Conservation (phyloP, 306 rosid genomes). For the Pyrus betulifolia region DNA sequence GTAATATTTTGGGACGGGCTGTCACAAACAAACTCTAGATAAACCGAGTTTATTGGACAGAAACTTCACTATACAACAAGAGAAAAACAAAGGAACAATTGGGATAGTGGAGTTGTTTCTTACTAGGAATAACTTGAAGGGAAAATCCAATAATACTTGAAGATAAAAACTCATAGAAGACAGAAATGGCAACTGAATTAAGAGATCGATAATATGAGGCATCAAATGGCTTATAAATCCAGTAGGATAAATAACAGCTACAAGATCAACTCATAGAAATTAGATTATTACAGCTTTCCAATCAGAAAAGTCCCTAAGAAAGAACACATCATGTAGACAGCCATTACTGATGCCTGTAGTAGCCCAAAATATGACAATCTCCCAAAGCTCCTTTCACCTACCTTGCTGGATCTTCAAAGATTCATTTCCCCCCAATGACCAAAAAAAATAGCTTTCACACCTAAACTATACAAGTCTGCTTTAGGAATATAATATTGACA, state of each 20-base stretch:
- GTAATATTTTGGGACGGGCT: too few species aligned
- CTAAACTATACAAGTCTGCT: not conserved
- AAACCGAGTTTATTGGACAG: too few species aligned
- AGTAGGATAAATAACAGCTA: not conserved
- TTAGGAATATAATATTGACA: not conserved
- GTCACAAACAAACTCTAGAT: too few species aligned
- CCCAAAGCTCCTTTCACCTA: too few species aligned
- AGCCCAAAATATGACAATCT: too few species aligned
- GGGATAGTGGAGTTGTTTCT: not conserved
- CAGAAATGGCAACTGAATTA: not conserved
- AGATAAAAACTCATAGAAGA: not conserved
- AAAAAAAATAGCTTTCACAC: not conserved
- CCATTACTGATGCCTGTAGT: too few species aligned
- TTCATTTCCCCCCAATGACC: not conserved
- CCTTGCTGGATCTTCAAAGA: not conserved
- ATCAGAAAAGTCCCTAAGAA: too few species aligned
- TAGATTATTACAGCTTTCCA: not conserved
- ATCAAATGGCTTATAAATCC: not conserved
- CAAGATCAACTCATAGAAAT: not conserved
- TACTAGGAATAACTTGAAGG: not conserved
- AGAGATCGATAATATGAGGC: not conserved
- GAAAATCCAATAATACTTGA: too few species aligned
- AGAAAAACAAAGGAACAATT: too few species aligned
- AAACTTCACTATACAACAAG: too few species aligned
- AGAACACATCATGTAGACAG: too few species aligned